Conservation (phyloP, 2,329 filamentous ascomycete genomes). For the Cladosporium sp. region DNA sequence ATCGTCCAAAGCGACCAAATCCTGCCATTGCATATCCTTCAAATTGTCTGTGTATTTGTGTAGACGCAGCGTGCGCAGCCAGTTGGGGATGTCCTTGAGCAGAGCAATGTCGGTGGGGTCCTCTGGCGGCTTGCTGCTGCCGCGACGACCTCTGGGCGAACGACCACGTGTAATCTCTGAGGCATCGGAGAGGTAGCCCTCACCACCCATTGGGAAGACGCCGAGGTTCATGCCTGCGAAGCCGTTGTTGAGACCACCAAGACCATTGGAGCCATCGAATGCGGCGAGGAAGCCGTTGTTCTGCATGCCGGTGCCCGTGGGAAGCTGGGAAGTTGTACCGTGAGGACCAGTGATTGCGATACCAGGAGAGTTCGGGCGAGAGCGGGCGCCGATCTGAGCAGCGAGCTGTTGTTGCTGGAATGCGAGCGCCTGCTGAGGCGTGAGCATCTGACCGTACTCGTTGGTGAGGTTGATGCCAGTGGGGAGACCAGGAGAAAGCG, state of each 20-base stretch:
- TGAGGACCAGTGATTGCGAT: slow-evolving; percentile 71
- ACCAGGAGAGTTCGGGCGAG: slow-evolving; percentile 86
- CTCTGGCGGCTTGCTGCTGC: slow-evolving; percentile 96
- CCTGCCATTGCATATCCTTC: slow-evolving; percentile 96
- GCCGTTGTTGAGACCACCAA: slow-evolving; percentile 61
- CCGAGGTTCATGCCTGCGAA: slow-evolving; percentile 70
- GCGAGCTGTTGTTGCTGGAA: slow-evolving; percentile 76
- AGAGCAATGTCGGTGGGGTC: slow-evolving; percentile 90
- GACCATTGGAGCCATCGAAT: slow-evolving; percentile 67
- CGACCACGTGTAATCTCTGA: slow-evolving; percentile 88
- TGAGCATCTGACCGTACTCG: slow-evolving; percentile 85
- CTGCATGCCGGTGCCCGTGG: slow-evolving; percentile 78
- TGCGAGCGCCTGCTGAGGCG: slow-evolving; percentile 55
- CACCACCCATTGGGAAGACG: slow-evolving; percentile 60
- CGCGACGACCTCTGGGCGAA: slow-evolving; percentile 86
- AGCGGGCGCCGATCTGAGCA: slow-evolving; percentile 76
- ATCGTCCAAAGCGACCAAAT: slow-evolving; percentile 88
- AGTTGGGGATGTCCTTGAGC: slow-evolving; percentile 91
- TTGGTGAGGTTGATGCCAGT: slow-evolving; percentile 86
- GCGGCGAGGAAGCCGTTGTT: slow-evolving; percentile 93
- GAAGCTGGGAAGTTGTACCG: slow-evolving; percentile 49
- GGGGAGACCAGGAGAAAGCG: slow-evolving; percentile 66
- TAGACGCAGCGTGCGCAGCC: slow-evolving; percentile 89
- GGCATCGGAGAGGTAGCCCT: slow-evolving; percentile 91
- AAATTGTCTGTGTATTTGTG: slow-evolving; percentile 99